Evolutionary conservation across 441 rosid genomes (phyloP), one percentile per base, ranked within the genome.

Genomic region (Corymbia calophylla): DNA sequence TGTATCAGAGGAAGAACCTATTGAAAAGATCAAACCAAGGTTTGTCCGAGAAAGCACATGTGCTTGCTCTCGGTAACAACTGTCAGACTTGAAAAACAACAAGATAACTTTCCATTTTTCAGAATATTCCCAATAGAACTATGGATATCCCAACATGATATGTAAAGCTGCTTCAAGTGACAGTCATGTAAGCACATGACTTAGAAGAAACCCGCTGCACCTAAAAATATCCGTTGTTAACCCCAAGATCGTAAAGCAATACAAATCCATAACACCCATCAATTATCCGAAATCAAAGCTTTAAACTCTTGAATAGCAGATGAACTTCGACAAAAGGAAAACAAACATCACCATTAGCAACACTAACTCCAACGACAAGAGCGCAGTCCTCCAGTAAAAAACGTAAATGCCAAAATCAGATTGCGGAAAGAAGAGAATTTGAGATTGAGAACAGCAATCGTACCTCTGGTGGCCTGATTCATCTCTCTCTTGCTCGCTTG

Each of bases 391-490:
- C 73, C 87, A 58, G 62, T 44, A 21, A 80, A 48, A 64, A 53
- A 13, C 62, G 25, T 47, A 35, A 85, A 68, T 39, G 18, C 32
- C 80, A 23, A 19, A 56, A 31, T 16, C 53, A 31, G n/a, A 88
- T 49, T 29, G 73, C 9, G 60, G 15, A 32, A 39, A 87, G 23
- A 88, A 87, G 35, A 31, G 39, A 53, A 29, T 84, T 11, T 3
- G 58, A 25, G 56, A 86, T 4, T 29, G 29, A 32, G 2, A 60
- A 16, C 9, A 48, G 47, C 55, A 87, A n/a, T 2, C 87, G 51
- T 91, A 98, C 99, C 99, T 96, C 99, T 94, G 23, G 97, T 95
- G 90, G 99, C 99, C 89, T 96, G 94, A 88, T 94, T 93, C 98
- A 98, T 95, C 93, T 98, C 98, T 90, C 97, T 93, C 91, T 96